Evolutionary conservation across 1,139 yeast species (phyloP), one percentile per base, ranked within the genome.

Genomic region (Lodderomyces parapsilosis): DNA sequence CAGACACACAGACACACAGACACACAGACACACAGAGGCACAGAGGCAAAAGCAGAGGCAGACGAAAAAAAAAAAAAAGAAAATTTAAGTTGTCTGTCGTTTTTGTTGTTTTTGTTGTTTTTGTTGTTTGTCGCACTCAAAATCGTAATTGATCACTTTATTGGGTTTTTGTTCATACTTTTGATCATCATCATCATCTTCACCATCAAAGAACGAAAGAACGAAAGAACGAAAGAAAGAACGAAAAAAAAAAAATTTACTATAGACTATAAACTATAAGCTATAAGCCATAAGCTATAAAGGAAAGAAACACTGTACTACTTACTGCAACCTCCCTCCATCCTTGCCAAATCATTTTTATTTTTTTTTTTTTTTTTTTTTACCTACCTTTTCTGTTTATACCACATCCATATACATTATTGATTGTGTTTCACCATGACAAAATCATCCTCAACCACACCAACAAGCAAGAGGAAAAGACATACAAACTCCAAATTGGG

Each of bases 401-500:
- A n/a, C n/a, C 27, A 24, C 10, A 24, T 9, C 27, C 27, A 5
- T 9, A 8, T 24, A 8, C 27, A 4, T 24, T 7, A 20, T 8
- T 24, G 11, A 24, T 7, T 24, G 11, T 24, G 5, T 24, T 5
- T 7, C 22, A 28, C 6, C 11, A 39, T 37, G 40, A 28, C 45
- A 46, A 33, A 34, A 43, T 8, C 33, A 15, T 30, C 40, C 20
- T 13, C 43, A 36, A 46, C 37, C 39, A 41, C 40, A 20, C 13
- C 43, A 36, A 46, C 37, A 40, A 41, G 40, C 36, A 55, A 64
- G 11, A 54, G 76, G 43, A 60, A 71, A 45, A 63, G 56, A 49
- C 78, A 72, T 50, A 68, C 71, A 18, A 72, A 72, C 53, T 69
- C 75, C 8, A 70, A 66, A 48, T 51, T 61, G 39, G 80, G 79